phyloP scores from a whole-genome alignment of 305 asterid genomes.

The Solanum hybrid region DNA sequence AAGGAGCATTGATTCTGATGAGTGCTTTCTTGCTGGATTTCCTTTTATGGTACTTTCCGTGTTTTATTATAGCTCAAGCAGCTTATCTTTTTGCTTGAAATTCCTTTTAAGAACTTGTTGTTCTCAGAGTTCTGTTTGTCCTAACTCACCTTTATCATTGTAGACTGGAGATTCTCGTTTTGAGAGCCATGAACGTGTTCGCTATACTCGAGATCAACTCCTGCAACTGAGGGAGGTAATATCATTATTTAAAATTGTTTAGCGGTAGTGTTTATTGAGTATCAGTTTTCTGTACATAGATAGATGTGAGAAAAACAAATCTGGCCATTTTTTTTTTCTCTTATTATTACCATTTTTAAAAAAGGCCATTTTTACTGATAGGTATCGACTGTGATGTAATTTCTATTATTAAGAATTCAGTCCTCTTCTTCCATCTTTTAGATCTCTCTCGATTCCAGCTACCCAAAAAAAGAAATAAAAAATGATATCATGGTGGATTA shows the following conservation, averaged over 20 bases:
- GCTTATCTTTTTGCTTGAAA: neutral
- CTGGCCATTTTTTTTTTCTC: neutral
- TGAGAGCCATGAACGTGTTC: slow-evolving; percentile 58
- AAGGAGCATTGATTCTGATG: neutral
- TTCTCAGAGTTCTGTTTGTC: neutral
- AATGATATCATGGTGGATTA: neutral
- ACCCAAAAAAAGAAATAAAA: neutral
- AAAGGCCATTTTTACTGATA: neutral
- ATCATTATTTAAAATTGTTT: neutral
- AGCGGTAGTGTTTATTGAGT: neutral
- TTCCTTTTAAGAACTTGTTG: neutral
- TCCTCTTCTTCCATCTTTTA: neutral
- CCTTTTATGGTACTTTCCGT: neutral
- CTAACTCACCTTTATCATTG: slow-evolving; percentile 2
- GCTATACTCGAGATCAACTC: slow-evolving; percentile 58
- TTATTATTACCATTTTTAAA: neutral
- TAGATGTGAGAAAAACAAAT: neutral
- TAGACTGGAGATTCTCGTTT: slow-evolving; percentile 69
- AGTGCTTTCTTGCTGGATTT: neutral
- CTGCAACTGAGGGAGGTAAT: slow-evolving; percentile 64
- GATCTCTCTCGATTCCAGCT: neutral
- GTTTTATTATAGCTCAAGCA: neutral
- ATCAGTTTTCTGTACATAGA: neutral
- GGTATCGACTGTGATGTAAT: neutral
- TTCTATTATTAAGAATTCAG: neutral